These are phyloP conservation scores for Prunus fruticosa DNA, from an alignment of 306 rosid species.

Conservation along the genomic window DNA sequence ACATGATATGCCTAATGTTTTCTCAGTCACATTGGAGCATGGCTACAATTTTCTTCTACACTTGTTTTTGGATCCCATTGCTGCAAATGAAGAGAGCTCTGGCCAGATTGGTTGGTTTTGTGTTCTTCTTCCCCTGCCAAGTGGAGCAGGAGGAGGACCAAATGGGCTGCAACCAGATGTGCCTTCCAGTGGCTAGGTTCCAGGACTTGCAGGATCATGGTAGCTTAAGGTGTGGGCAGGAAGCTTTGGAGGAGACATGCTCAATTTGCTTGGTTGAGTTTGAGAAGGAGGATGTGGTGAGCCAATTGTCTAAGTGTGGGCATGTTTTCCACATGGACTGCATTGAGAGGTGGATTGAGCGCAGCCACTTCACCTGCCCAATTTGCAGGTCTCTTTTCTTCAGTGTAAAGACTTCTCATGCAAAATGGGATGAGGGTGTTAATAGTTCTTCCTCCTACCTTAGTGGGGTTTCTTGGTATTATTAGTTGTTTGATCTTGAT, in stretches of 20 bases:
- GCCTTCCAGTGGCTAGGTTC: constrained; percentile 40
- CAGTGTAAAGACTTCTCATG: constrained; percentile 13
- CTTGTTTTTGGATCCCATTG: constrained; percentile 66
- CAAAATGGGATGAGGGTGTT: neutral
- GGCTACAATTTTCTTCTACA: constrained; percentile 52
- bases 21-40: constrained; percentile 44
- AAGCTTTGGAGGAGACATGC: constrained; percentile 39
- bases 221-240: neutral
- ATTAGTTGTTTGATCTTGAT: neutral
- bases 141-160: neutral
- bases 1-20: constrained; percentile 49
- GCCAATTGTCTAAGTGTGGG: constrained; percentile 45
- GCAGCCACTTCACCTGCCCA: constrained; percentile 69
- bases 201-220: constrained; percentile 28
- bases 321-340: constrained; percentile 69
- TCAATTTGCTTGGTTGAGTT: constrained; percentile 77
- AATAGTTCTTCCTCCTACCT: constrained; percentile 6
- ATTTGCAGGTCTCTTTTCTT: constrained; percentile 67
- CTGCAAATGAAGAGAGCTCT: constrained; percentile 41
- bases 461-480: constrained; percentile 23
- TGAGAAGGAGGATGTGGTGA: constrained; percentile 58
- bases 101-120: constrained; percentile 8
- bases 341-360: constrained; percentile 62
- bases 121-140: neutral
- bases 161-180: constrained; percentile 5